These are phyloP conservation scores for Ambrosia hybrid DNA, from an alignment of 140 eudicot genomes.

Conservation along the genomic window DNA sequence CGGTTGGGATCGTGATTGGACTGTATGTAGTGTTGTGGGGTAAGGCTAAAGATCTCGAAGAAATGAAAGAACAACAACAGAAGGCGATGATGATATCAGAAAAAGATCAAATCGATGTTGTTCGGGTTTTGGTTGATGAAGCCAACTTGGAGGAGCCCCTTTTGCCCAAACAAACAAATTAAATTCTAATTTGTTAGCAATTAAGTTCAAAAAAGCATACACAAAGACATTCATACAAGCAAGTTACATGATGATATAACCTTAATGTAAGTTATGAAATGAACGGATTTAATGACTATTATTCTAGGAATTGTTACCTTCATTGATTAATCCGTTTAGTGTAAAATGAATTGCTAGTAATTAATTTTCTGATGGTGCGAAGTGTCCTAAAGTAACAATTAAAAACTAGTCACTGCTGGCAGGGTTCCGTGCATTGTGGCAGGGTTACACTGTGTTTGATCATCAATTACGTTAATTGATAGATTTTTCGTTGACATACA, in stretches of 20 bases:
- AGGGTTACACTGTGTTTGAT: too few species aligned
- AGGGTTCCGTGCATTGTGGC: too few species aligned
- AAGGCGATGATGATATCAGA: slow-evolving; percentile 8
- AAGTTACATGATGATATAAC: slow-evolving; percentile 1
- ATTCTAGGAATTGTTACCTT: slow-evolving; percentile 4
- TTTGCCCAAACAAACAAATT: slow-evolving; percentile 28
- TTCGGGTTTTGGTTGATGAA: slow-evolving; percentile 37
- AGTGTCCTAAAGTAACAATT: too few species aligned
- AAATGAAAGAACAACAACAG: slow-evolving; percentile 21
- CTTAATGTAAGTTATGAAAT: slow-evolving; percentile 16
- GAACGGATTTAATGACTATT: background rate
- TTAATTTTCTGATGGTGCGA: too few species aligned
- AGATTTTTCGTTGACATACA: too few species aligned
- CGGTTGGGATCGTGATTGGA: slow-evolving; percentile 63
- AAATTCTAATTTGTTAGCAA: background rate
- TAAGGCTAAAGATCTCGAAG: slow-evolving; percentile 61
- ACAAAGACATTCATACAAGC: background rate
- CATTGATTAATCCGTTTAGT: background rate
- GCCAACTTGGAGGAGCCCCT: slow-evolving; percentile 62
- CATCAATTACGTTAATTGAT: too few species aligned
- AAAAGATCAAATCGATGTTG: slow-evolving; percentile 23
- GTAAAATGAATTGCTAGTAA: too few species aligned
- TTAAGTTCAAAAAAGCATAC: background rate
- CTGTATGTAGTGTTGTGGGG: slow-evolving; percentile 84
- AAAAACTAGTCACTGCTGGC: too few species aligned